phyloP scores from a whole-genome alignment of 345 rosid species.

The rapeseed (Brassica napus) region DNA sequence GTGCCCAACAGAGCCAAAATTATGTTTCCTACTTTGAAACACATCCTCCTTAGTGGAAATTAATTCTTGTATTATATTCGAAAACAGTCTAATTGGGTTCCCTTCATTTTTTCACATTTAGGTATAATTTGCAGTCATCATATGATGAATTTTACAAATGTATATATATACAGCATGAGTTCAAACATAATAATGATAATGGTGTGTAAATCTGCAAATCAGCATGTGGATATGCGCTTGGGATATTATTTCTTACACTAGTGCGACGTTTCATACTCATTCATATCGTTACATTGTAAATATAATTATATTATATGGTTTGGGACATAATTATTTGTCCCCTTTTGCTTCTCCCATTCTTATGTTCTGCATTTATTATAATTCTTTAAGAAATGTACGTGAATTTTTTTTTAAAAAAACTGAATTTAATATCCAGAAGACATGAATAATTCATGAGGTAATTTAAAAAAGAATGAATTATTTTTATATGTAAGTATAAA shows the following conservation, averaged over 20 bases:
- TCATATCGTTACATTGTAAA: conserved; percentile 6
- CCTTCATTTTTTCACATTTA: not conserved
- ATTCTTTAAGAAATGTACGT: not conserved
- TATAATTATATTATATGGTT: conserved; percentile 24
- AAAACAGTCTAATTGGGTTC: not conserved
- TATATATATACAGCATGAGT: conserved; percentile 3
- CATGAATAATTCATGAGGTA: no score
- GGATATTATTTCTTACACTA: conserved; percentile 25
- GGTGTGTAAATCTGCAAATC: not conserved
- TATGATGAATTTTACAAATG: not conserved
- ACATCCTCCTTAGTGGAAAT: not conserved
- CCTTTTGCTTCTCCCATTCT: conserved; percentile 9
- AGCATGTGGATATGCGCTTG: conserved; percentile 27
- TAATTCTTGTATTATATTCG: not conserved
- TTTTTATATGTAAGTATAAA: not conserved
- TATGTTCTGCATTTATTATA: conserved; percentile 8
- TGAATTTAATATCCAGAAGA: not conserved
- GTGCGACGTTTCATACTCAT: conserved; percentile 28
- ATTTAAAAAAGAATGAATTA: not conserved
- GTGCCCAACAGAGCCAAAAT: not conserved
- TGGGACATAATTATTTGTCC: conserved; percentile 25
- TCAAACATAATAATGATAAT: conserved; percentile 21
- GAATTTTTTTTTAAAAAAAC: not conserved
- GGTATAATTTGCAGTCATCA: not conserved
- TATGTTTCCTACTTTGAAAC: conserved; percentile 5